Evolutionary conservation across 192 early-diverging fungal species (phyloP).

Genomic region (Funneliformis geosporum): DNA sequence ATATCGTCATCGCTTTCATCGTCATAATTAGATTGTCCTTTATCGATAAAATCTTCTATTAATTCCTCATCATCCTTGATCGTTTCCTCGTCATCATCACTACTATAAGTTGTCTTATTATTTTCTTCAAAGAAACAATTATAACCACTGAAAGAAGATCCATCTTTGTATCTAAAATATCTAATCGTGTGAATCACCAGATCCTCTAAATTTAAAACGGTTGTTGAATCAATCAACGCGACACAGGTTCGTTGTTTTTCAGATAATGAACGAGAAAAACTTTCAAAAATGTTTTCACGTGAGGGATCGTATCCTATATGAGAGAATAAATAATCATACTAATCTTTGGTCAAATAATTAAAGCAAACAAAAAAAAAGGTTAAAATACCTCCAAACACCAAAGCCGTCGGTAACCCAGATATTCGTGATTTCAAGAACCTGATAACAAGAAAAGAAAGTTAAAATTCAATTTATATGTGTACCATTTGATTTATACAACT

Average conservation of each 20-base stretch:
- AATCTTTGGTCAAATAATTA: background rate
- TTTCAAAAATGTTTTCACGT: conserved; percentile 4
- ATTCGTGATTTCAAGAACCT: background rate
- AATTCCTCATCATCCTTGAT: background rate
- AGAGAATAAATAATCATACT: background rate
- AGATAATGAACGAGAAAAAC: background rate
- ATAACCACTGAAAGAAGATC: background rate
- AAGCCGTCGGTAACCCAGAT: background rate
- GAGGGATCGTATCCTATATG: background rate
- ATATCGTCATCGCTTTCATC: background rate
- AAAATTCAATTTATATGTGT: background rate
- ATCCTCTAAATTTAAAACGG: background rate
- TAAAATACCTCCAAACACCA: conserved; percentile 6
- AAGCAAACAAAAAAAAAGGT: background rate
- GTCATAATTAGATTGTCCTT: background rate
- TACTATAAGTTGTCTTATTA: background rate
- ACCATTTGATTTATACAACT: too few species aligned
- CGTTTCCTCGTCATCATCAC: background rate
- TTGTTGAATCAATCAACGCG: background rate
- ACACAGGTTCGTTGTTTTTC: background rate
- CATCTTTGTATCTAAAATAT: background rate
- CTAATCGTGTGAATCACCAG: background rate
- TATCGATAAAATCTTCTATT: background rate
- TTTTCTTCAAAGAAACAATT: background rate
- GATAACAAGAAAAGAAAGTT: background rate